Percentiles rank a stretch among this genome's conserved stretches.
Conservation (phyloP, 108 stramenopile genomes). For the Pseudonitzschia multistriata region DNA sequence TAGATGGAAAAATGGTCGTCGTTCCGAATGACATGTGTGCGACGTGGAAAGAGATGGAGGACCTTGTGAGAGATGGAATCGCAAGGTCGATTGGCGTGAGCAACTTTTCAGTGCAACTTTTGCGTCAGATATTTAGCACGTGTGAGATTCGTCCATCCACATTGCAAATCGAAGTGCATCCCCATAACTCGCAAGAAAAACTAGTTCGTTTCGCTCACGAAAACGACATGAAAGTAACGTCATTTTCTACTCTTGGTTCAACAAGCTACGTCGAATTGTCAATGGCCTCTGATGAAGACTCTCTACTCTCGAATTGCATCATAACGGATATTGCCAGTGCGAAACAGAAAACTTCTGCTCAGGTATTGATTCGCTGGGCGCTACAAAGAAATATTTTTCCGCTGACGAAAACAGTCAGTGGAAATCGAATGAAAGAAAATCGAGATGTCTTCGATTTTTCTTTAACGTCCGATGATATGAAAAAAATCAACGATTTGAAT, state of each 20-base stretch:
- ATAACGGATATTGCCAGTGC: slow-evolving; percentile 58
- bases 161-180: slow-evolving; percentile 90
- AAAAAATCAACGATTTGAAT: slow-evolving; percentile 67
- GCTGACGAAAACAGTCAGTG: slow-evolving; percentile 73
- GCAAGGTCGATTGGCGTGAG: slow-evolving; percentile 77
- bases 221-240: slow-evolving; percentile 77
- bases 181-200: slow-evolving; percentile 77
- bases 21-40: slow-evolving; percentile 66
- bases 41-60: slow-evolving; percentile 93
- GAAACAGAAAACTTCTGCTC: slow-evolving; percentile 76
- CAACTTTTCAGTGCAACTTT: slow-evolving; percentile 82
- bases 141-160: slow-evolving; percentile 76
- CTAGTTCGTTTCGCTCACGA: slow-evolving; percentile 81
- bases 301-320: slow-evolving; percentile 56
- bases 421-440: slow-evolving; percentile 78
- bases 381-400: slow-evolving; percentile 80
- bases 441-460: slow-evolving; percentile 75
- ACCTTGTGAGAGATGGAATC: slow-evolving; percentile 46
- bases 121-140: slow-evolving; percentile 74
- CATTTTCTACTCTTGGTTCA: slow-evolving; percentile 82
- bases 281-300: slow-evolving; percentile 73
- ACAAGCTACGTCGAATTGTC: slow-evolving; percentile 76
- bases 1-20: slow-evolving; percentile 79
- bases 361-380: slow-evolving; percentile 89
- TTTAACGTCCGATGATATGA: slow-evolving; percentile 74